Evolutionary conservation across 495 filamentous ascomycete species (phyloP), one percentile per base, ranked within the genome.

Genomic region (Chaetomium fimeti): DNA sequence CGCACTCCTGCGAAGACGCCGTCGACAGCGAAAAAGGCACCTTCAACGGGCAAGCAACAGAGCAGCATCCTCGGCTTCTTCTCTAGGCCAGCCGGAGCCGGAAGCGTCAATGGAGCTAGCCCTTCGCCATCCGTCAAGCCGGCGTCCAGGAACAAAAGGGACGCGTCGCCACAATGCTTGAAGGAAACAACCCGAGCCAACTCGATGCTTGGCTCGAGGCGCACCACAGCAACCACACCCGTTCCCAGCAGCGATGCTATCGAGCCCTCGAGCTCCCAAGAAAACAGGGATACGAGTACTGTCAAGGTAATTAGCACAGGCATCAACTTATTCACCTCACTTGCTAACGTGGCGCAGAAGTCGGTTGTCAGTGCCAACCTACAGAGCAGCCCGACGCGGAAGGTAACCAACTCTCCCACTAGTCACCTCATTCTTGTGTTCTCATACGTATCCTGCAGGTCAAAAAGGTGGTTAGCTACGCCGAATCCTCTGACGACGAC

Each of bases 21-120:
- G 27, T 75, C 78, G 29, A 63, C 70, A 57, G 74, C 74, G 59
- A 80, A 72, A 69, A 81, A 78, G 49, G 72, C 72, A 12, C 63
- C 71, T 18, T 78, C 79, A 29, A 74, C 74, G 27, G 70, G 84
- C 78, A 91, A 89, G 71, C 89, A 85, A 70, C 89, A 93, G 76
- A 91, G 87, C 67, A 91, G 87, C 67, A 94, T 97, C 57, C 80
- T 92, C 4, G 89, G 91, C 42, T 97, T 97, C 81, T 96, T 97
- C 68, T 82, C 88, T 61, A 93, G 89, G 69, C 84, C 84, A 13
- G 77, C 83, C 0, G 79, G 81, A 11, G 77, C 80, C 24, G 54
- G 54, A 45, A 64, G 25, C 45, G 27, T 68, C 28, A 77, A 52
- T 58, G 62, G 81, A 16, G 65, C 74, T 18, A 69, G 69, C 29